Evolutionary conservation across 495 filamentous ascomycete genomes (phyloP).

Genomic region (Neurospora sp.): DNA sequence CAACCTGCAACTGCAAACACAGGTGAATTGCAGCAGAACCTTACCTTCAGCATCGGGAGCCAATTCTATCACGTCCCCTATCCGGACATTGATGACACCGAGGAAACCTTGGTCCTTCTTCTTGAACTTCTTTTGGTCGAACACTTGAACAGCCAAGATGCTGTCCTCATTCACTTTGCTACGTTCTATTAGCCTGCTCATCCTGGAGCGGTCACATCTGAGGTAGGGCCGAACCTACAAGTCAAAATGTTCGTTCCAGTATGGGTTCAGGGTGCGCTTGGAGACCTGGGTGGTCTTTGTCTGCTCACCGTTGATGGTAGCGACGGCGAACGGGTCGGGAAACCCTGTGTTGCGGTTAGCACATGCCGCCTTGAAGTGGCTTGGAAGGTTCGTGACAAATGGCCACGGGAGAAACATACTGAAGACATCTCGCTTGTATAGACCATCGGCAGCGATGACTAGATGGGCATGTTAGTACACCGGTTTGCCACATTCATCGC

Average conservation of each 20-base stretch:
- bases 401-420: conserved; percentile 44
- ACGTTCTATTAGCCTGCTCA: conserved; percentile 16
- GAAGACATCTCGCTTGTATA: conserved; percentile 99
- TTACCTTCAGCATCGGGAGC: conserved; percentile 84
- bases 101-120: conserved; percentile 99
- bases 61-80: conserved; percentile 87
- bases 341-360: conserved; percentile 51
- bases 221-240: conserved; percentile 48
- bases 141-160: conserved; percentile 94
- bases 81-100: conserved; percentile 91
- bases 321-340: conserved; percentile 95
- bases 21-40: conserved; percentile 14
- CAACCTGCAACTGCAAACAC: neutral
- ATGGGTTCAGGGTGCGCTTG: conserved; percentile 94
- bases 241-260: conserved; percentile 99
- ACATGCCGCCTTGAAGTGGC: neutral
- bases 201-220: neutral
- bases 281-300: conserved; percentile 92
- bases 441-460: conserved; percentile 97
- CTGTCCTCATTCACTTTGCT: conserved; percentile 87
- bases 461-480: conserved; percentile 11
- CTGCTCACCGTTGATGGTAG: conserved; percentile 92
- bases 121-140: conserved; percentile 99
- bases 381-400: conserved; percentile 9
- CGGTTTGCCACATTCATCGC: neutral